These are phyloP conservation scores for Arthrobotrys megalospora DNA, from an alignment of 2,329 filamentous ascomycete species.

Conservation along the genomic window DNA sequence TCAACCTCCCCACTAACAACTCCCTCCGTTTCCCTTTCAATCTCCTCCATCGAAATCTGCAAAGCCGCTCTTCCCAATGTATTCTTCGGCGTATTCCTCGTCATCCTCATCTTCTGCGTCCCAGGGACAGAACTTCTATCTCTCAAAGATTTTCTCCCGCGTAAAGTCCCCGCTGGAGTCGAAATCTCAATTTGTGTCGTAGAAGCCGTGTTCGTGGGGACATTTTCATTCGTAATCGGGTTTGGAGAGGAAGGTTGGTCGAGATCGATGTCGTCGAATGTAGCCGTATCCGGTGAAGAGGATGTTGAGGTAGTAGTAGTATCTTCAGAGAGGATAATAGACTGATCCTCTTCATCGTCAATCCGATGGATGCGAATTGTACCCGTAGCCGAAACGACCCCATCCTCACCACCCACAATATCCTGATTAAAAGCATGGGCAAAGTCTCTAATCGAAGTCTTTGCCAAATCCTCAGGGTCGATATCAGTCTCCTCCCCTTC, in stretches of 20 bases:
- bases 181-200: conserved; percentile 5
- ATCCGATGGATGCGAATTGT: conserved; percentile 51
- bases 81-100: conserved; percentile 55
- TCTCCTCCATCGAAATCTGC: not conserved
- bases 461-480: conserved; percentile 1
- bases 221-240: conserved; percentile 13
- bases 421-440: conserved; percentile 50
- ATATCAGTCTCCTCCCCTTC: not conserved
- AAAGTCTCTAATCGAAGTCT: conserved; percentile 56
- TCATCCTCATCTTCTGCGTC: conserved; percentile 50
- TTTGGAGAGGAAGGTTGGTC: not conserved
- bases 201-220: conserved; percentile 2
- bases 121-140: conserved; percentile 15
- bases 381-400: conserved; percentile 13
- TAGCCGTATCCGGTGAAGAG: not conserved
- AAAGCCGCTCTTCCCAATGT: conserved; percentile 29
- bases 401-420: conserved; percentile 20
- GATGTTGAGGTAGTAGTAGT: not conserved
- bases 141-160: conserved; percentile 36
- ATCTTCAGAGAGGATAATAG: conserved; percentile 5
- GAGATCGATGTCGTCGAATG: not conserved
- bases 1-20: not conserved
- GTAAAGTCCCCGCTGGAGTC: conserved; percentile 8
- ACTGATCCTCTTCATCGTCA: conserved; percentile 22
- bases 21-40: not conserved